Evolutionary conservation across 768 basidiomycete species (phyloP).

Genomic region (Tulasnella sp.): DNA sequence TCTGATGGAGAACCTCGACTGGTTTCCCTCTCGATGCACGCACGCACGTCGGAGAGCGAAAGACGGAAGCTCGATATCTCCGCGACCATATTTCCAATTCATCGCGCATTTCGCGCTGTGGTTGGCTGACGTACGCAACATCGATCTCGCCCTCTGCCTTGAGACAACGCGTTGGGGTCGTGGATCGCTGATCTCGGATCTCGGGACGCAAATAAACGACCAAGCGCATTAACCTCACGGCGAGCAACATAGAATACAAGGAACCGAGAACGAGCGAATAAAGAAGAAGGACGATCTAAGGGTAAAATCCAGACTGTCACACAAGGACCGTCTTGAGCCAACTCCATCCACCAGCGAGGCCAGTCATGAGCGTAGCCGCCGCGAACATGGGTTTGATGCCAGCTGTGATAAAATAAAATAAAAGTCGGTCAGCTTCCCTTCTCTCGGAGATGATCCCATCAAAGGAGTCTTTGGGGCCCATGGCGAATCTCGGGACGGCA

Average conservation of each 20-base stretch:
- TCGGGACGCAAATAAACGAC: background rate
- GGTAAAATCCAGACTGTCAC: slow-evolving; percentile 19
- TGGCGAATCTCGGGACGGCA: slow-evolving; percentile 13
- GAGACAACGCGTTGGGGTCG: background rate
- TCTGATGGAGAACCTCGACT: background rate
- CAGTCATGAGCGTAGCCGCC: slow-evolving; percentile 81
- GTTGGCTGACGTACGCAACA: background rate
- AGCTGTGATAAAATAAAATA: slow-evolving; percentile 37
- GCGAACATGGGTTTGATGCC: slow-evolving; percentile 83
- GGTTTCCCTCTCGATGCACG: background rate
- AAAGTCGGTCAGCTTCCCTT: slow-evolving; percentile 13
- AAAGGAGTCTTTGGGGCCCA: slow-evolving; percentile 26
- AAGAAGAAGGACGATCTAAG: background rate
- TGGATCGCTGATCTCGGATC: slow-evolving; percentile 6
- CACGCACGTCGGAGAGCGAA: background rate
- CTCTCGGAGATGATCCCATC: slow-evolving; percentile 18
- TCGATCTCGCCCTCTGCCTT: background rate
- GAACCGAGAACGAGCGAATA: background rate
- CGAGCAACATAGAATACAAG: background rate
- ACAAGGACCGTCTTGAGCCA: slow-evolving; percentile 77
- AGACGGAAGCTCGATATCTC: background rate
- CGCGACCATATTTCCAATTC: background rate
- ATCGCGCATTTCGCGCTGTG: background rate
- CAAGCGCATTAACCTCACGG: slow-evolving; percentile 1
- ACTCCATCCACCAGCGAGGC: slow-evolving; percentile 87